phyloP scores from a whole-genome alignment of 169 alveolate species.

The Plasmodium blacklocki region DNA sequence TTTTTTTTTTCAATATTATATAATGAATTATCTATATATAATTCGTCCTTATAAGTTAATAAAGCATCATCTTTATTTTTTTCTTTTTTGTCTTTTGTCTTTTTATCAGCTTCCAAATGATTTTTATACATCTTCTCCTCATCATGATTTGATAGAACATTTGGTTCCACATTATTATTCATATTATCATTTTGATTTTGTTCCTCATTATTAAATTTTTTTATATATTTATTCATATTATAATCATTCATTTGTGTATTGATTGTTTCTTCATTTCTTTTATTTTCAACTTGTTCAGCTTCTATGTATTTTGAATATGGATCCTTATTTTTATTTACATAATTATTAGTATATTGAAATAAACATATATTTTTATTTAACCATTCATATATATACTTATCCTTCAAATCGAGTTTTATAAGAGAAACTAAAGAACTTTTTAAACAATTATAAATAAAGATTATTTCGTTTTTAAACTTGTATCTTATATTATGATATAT shows the following conservation, averaged over 20 bases:
- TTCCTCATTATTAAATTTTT: too few relatives aligned
- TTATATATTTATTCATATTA: too few relatives aligned
- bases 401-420: conserved; percentile 49
- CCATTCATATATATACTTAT: conserved; percentile 66
- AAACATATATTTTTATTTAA: conserved; percentile 28
- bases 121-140: too few relatives aligned
- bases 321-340: too few relatives aligned
- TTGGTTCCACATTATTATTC: too few relatives aligned
- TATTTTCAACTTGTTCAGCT: neutral
- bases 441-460: conserved; percentile 55
- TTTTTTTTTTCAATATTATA: neutral
- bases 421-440: conserved; percentile 64
- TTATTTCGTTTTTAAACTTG: conserved; percentile 35
- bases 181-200: too few relatives aligned
- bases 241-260: too few relatives aligned
- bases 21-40: neutral
- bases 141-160: too few relatives aligned
- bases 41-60: neutral
- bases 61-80: too few relatives aligned
- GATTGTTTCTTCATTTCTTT: neutral
- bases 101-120: too few relatives aligned
- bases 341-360: conserved; percentile 14
- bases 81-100: too few relatives aligned
- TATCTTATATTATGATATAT: neutral
- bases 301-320: neutral